These are phyloP conservation scores for Bryoerythrophyllum caledonicum DNA, from an alignment of 225 moss, liverwort and hornwort genomes.

Conservation along the genomic window DNA sequence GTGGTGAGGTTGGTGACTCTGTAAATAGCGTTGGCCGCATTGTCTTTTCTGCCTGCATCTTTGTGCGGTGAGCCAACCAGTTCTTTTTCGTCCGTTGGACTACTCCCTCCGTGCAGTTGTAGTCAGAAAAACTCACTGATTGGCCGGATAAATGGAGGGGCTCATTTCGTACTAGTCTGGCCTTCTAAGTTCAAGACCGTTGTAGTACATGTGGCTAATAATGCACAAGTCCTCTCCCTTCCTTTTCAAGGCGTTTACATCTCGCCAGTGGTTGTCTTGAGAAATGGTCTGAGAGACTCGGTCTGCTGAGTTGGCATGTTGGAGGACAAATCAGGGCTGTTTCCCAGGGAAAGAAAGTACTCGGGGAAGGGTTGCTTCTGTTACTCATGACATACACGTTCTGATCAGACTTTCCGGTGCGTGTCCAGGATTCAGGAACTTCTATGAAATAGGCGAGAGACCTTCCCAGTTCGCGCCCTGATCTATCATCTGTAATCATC, in stretches of 20 bases:
- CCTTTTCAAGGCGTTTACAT: slow-evolving; percentile 9
- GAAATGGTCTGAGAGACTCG: slow-evolving; percentile 35
- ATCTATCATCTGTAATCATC: slow-evolving; percentile 9
- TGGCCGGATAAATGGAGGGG: background rate
- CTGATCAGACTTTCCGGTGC: slow-evolving; percentile 50
- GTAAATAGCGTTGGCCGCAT: background rate
- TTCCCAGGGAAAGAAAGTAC: slow-evolving; percentile 35
- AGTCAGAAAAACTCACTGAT: background rate
- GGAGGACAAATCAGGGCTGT: slow-evolving; percentile 42
- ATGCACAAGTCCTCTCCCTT: background rate
- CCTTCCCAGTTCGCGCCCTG: slow-evolving; percentile 14
- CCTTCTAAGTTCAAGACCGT: background rate
- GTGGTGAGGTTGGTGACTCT: background rate
- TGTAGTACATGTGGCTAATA: background rate
- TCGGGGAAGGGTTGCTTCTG: slow-evolving; percentile 46
- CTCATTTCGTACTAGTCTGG: background rate
- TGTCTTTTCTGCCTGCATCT: background rate
- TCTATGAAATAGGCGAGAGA: slow-evolving; percentile 32
- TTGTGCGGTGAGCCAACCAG: background rate
- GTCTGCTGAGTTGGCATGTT: slow-evolving; percentile 45
- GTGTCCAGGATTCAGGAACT: slow-evolving; percentile 53
- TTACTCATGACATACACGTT: slow-evolving; percentile 34
- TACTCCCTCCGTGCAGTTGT: background rate
- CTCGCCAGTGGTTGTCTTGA: background rate
- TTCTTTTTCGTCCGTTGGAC: background rate